Evolutionary conservation across 1,284 basidiomycete genomes (phyloP).

Genomic region (Pseudozyma pruni): DNA sequence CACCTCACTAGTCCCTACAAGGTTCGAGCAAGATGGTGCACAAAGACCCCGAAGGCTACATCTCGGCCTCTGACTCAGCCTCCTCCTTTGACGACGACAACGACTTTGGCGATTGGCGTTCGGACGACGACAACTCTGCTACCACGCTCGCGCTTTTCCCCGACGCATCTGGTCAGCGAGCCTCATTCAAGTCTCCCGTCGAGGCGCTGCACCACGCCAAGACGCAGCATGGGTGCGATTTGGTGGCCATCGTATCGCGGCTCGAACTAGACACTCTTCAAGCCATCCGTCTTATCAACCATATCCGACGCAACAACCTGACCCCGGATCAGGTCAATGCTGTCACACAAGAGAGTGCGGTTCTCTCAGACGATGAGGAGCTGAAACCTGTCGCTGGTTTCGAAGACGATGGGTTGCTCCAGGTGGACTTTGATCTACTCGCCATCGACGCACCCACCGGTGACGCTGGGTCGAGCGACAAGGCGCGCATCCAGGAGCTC

Average conservation of each 20-base stretch:
- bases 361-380: constrained; percentile 55
- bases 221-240: constrained; percentile 54
- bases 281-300: constrained; percentile 64
- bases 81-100: constrained; percentile 47
- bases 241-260: constrained; percentile 39
- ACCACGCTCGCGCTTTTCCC: constrained; percentile 29
- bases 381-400: constrained; percentile 61
- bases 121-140: constrained; percentile 25
- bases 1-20: not conserved
- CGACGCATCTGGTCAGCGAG: constrained; percentile 10
- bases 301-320: constrained; percentile 45
- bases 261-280: constrained; percentile 59
- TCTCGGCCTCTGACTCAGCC: constrained; percentile 17
- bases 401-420: constrained; percentile 64
- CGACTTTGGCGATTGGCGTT: constrained; percentile 48
- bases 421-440: constrained; percentile 59
- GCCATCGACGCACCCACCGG: not conserved
- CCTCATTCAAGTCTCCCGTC: constrained; percentile 39
- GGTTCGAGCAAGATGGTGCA: constrained; percentile 34
- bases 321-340: constrained; percentile 27
- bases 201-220: constrained; percentile 55
- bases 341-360: constrained; percentile 24
- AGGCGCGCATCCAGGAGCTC: constrained; percentile 31
- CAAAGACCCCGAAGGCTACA: constrained; percentile 33
- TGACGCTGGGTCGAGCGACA: not conserved